phyloP scores from a whole-genome alignment of 2,329 filamentous ascomycete species.

The Aspergillus carbonarius region DNA sequence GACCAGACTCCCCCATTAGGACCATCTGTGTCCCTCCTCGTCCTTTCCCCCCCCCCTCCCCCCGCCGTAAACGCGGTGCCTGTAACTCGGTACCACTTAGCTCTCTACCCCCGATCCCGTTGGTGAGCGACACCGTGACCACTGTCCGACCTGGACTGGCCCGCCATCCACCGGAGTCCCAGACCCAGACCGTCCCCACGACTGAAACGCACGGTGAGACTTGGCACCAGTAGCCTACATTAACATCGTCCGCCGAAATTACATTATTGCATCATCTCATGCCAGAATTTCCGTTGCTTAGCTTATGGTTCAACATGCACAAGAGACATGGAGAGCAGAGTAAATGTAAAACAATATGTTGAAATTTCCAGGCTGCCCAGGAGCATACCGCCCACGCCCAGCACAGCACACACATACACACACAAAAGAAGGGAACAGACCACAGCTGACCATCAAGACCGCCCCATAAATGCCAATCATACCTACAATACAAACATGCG shows the following conservation, averaged over 20 bases:
- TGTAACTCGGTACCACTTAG: neutral
- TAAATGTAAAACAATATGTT: neutral
- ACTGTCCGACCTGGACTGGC: neutral
- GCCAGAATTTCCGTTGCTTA: too few relatives aligned
- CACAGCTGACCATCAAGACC: slow-evolving; percentile 8
- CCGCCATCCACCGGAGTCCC: neutral
- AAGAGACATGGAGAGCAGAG: neutral
- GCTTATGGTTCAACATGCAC: too few relatives aligned
- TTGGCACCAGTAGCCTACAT: neutral
- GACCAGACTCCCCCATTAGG: too few relatives aligned
- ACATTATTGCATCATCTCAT: too few relatives aligned
- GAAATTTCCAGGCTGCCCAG: neutral
- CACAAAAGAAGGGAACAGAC: slow-evolving; percentile 5
- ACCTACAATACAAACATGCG: slow-evolving; percentile 25
- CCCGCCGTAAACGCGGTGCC: too few relatives aligned
- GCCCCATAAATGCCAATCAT: slow-evolving; percentile 17
- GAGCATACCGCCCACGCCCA: neutral
- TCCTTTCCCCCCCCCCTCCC: too few relatives aligned
- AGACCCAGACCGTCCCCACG: slow-evolving; percentile 1
- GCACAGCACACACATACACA: neutral
- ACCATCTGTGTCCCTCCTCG: too few relatives aligned
- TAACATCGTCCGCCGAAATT: neutral
- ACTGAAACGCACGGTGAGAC: slow-evolving; percentile 2
- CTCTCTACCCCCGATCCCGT: neutral
- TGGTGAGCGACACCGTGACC: neutral